phyloP scores from a whole-genome alignment of 129 eudicot species.

The Escallonia rubra region DNA sequence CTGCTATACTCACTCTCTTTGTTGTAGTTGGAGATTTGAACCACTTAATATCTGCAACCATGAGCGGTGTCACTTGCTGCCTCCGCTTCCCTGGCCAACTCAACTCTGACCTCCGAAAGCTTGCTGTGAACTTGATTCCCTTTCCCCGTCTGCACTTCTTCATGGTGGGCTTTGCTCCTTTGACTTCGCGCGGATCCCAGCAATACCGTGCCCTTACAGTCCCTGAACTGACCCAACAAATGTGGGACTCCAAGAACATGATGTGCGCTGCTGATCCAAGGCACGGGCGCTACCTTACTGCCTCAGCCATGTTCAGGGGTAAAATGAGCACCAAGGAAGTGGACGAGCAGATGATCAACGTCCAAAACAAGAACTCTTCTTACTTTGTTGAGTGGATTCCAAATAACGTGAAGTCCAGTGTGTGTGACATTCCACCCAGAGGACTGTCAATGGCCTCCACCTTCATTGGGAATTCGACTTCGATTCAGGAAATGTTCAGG shows the following conservation, averaged over 20 bases:
- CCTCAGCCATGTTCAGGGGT: conserved; percentile 53
- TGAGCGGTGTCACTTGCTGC: conserved; percentile 88
- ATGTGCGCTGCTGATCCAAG: conserved; percentile 46
- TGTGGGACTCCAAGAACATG: conserved; percentile 74
- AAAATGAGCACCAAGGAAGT: conserved; percentile 50
- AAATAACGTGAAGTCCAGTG: conserved; percentile 75
- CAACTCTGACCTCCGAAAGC: conserved; percentile 66
- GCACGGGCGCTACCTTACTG: conserved; percentile 47
- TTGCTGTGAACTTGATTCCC: conserved; percentile 70
- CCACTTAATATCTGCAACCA: conserved; percentile 72
- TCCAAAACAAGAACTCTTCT: conserved; percentile 76
- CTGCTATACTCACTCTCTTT: background rate
- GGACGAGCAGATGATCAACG: conserved; percentile 62
- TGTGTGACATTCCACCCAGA: conserved; percentile 72
- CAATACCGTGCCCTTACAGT: conserved; percentile 74
- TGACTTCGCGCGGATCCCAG: conserved; percentile 77
- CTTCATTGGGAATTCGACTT: conserved; percentile 63
- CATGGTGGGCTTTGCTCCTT: conserved; percentile 60
- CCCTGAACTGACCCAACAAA: conserved; percentile 72
- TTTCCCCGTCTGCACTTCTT: conserved; percentile 84
- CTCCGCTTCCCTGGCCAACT: conserved; percentile 76
- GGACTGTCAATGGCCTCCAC: conserved; percentile 74
- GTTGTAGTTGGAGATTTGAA: conserved; percentile 68
- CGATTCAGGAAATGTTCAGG: conserved; percentile 49
- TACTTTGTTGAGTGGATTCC: conserved; percentile 83